Conservation (phyloP, 306 rosid genomes). For the Citrullus colocynthis region DNA sequence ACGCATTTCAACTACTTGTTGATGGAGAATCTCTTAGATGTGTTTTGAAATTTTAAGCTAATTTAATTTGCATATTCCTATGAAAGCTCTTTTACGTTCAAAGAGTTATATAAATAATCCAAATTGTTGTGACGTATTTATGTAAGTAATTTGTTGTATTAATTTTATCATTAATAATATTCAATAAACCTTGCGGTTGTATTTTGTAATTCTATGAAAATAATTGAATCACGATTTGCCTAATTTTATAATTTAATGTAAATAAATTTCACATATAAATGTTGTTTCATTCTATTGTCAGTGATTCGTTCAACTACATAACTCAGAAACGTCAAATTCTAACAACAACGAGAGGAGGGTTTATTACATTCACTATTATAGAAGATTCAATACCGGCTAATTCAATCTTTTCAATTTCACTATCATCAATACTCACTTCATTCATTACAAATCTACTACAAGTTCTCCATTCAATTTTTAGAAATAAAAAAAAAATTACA, state of each 20-base stretch:
- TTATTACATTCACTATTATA: no score
- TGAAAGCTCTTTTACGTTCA: background rate
- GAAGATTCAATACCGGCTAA: no score
- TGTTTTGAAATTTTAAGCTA: constrained; percentile 29
- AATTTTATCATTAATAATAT: background rate
- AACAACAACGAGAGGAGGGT: no score
- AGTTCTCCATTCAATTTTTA: no score
- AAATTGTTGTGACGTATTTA: background rate
- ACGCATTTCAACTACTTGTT: constrained; percentile 48
- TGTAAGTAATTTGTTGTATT: background rate
- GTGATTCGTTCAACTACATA: background rate
- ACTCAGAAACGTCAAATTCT: background rate
- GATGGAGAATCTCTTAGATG: constrained; percentile 66
- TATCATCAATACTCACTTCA: no score
- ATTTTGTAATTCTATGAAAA: background rate
- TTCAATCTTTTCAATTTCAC: no score
- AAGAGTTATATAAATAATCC: background rate
- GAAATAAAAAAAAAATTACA: no score
- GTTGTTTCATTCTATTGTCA: background rate
- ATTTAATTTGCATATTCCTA: no score
- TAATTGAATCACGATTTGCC: background rate
- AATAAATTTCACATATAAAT: background rate
- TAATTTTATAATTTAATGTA: background rate
- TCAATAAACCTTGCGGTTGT: background rate
- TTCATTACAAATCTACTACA: no score